phyloP scores from a whole-genome alignment of 2,329 filamentous ascomycete species.

The Akanthomyces dipterigenus region DNA sequence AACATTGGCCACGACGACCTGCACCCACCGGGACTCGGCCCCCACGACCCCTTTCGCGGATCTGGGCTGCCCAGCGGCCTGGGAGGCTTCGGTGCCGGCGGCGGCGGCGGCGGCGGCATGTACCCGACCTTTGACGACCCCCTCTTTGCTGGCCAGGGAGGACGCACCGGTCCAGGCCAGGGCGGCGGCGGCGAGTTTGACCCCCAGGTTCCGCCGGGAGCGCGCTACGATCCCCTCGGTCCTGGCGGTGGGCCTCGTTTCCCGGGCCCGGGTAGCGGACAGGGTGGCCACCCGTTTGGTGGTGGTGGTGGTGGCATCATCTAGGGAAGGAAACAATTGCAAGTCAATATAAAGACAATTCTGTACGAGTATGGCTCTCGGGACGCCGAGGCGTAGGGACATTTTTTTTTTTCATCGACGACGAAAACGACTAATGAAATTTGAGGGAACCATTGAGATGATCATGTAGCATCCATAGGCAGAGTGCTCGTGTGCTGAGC shows the following conservation, averaged over 20 bases:
- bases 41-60: slow-evolving; percentile 71
- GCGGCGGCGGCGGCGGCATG: slow-evolving; percentile 67
- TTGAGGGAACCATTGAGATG: background rate
- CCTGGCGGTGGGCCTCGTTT: slow-evolving; percentile 52
- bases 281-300: slow-evolving; percentile 24
- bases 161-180: slow-evolving; percentile 35
- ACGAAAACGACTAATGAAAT: background rate
- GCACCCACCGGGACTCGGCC: slow-evolving; percentile 79
- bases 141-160: slow-evolving; percentile 59
- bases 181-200: slow-evolving; percentile 39
- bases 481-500: background rate
- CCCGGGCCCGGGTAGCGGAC: slow-evolving; percentile 35
- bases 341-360: background rate
- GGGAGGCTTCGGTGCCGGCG: background rate
- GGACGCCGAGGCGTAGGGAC: background rate
- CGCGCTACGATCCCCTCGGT: slow-evolving; percentile 83
- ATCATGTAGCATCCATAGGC: background rate
- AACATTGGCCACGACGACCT: slow-evolving; percentile 81
- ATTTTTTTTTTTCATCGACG: background rate
- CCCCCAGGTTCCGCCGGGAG: slow-evolving; percentile 74
- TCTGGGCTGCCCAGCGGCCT: slow-evolving; percentile 47
- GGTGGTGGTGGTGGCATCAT: slow-evolving; percentile 30
- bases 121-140: slow-evolving; percentile 93
- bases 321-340: slow-evolving; percentile 13
- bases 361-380: background rate